A percentile compares a stretch with the other conserved stretches of the same genome.
These are phyloP conservation scores for Sporothrix inflata DNA, from an alignment of 2,329 filamentous ascomycete species.

Conservation along the genomic window DNA sequence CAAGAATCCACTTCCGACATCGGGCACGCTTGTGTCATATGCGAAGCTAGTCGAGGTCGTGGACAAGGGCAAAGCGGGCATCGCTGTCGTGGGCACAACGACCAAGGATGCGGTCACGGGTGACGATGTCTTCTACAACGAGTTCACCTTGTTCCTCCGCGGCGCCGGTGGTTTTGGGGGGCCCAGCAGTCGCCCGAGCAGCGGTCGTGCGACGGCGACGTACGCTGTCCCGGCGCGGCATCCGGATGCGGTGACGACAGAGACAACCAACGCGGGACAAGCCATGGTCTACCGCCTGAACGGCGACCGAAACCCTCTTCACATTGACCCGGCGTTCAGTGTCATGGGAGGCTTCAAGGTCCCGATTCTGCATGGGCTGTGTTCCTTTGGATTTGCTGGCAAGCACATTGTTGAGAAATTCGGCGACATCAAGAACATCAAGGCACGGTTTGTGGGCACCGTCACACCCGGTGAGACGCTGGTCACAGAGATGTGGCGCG, in stretches of 20 bases:
- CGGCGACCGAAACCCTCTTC: conserved; percentile 93
- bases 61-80: conserved; percentile 91
- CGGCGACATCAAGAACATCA: conserved; percentile 85
- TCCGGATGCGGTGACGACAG: conserved; percentile 82
- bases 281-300: conserved; percentile 91
- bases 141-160: conserved; percentile 88
- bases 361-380: conserved; percentile 93
- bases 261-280: conserved; percentile 85
- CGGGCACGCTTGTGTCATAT: conserved; percentile 73
- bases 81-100: conserved; percentile 77
- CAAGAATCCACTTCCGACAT: conserved; percentile 88
- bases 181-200: conserved; percentile 73
- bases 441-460: conserved; percentile 85
- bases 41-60: conserved; percentile 88
- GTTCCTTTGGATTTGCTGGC: conserved; percentile 87
- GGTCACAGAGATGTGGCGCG: conserved; percentile 83
- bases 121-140: conserved; percentile 95
- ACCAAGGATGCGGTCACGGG: conserved; percentile 83
- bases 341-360: conserved; percentile 93
- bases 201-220: conserved; percentile 76
- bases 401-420: conserved; percentile 88
- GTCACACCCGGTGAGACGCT: conserved; percentile 86
- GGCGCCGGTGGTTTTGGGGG: conserved; percentile 91
- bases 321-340: conserved; percentile 85
- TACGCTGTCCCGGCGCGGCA: conserved; percentile 74